Evolutionary conservation across 495 filamentous ascomycete species (phyloP), one percentile per base, ranked within the genome.

Genomic region (Aspergillus haitiensis): DNA sequence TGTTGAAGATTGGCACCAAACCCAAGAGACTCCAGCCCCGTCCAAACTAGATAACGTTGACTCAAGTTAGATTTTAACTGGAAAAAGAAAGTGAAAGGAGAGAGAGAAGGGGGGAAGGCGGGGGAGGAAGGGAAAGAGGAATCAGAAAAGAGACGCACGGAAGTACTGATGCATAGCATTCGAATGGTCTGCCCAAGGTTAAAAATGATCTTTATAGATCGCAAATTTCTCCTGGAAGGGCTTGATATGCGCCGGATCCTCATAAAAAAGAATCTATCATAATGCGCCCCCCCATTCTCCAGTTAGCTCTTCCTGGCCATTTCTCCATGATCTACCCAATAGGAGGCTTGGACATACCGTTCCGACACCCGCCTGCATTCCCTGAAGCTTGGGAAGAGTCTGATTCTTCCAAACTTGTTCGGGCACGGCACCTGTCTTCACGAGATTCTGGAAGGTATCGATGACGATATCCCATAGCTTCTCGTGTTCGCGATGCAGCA

Each of bases 1-100:
- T 84, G 82, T 71, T 84, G 82, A 49, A 84, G 69, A 65, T 83
- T 84, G 39, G 72, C 75, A 42, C 81, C 81, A 56, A 84, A 75
- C 15, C 82, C 81, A 32, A 81, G 75, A 8, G 72, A 59, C 45
- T 79, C 76, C 37, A 84, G 75, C 16, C 71, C 82, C 9, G 78
- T 77, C 82, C 82, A 84, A 51, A 82, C 76, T 78, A 47, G 45
- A 34, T 11, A 40, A 27, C 12, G 39, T 21, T 16, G 35, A 15
- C 21, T 52, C 66, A 35, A 67, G 59, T 53, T 27, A 39, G 7
- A 21, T 32, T 27, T 46, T 10, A 52, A 10, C 42, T 11, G 11
- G 31, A 18, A 34, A 34, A 47, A 21, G 9, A 45, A 16, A 56
- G 13, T 1, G 0, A 33, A 9, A 48, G 49, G 33, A 11, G 36